Conservation (phyloP, 495 filamentous ascomycete species). For the Daldinia bambusicola region DNA sequence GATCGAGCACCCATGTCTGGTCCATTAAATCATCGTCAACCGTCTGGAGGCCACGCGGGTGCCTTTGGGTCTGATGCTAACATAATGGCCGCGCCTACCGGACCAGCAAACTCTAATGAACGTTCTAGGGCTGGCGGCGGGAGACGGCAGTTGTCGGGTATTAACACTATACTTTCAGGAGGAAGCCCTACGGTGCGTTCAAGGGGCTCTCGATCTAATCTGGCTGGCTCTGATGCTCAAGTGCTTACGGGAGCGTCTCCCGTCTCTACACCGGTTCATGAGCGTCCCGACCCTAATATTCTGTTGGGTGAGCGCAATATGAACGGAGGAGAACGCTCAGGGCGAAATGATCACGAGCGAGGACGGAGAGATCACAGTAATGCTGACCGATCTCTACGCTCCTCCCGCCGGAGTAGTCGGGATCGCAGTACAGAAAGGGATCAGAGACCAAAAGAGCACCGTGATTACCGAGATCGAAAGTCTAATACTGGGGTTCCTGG, state of each 20-base stretch:
- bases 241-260: constrained; percentile 60
- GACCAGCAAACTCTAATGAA: constrained; percentile 58
- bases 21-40: constrained; percentile 41
- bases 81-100: constrained; percentile 57
- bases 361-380: constrained; percentile 58
- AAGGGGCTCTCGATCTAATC: constrained; percentile 52
- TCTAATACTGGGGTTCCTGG: constrained; percentile 42
- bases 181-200: constrained; percentile 50
- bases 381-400: constrained; percentile 53
- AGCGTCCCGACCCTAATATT: constrained; percentile 53
- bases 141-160: constrained; percentile 59
- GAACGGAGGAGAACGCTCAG: constrained; percentile 51
- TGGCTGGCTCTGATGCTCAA: constrained; percentile 60
- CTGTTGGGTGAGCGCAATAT: constrained; percentile 45
- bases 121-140: constrained; percentile 54
- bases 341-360: constrained; percentile 57
- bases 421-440: constrained; percentile 55
- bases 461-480: constrained; percentile 52
- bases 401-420: constrained; percentile 56
- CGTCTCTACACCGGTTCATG: constrained; percentile 56
- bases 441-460: constrained; percentile 53
- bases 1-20: constrained; percentile 40
- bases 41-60: constrained; percentile 45
- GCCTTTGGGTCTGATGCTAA: constrained; percentile 44
- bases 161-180: constrained; percentile 62